phyloP scores from a whole-genome alignment of 2,329 filamentous ascomycete species.

The Cladosporium sp. region DNA sequence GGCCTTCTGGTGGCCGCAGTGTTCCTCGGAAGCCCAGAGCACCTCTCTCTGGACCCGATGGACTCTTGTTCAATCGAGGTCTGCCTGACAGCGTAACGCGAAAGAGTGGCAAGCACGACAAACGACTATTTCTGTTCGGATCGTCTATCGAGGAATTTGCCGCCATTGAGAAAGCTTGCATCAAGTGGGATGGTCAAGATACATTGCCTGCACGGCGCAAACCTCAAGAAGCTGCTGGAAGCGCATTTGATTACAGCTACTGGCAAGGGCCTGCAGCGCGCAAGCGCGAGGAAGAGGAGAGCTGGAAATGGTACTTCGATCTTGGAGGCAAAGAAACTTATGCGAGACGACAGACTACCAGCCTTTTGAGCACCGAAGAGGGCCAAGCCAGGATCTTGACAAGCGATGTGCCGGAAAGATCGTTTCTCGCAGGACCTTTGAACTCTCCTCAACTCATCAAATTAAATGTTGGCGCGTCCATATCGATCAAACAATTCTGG shows the following conservation, averaged over 20 bases:
- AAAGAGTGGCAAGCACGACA: slow-evolving; percentile 42
- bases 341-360: slow-evolving; percentile 42
- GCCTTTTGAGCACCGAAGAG: slow-evolving; percentile 39
- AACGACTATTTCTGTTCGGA: slow-evolving; percentile 54
- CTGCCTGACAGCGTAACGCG: slow-evolving; percentile 29
- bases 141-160: slow-evolving; percentile 51
- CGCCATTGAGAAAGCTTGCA: slow-evolving; percentile 49
- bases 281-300: slow-evolving; percentile 46
- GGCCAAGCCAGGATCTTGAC: slow-evolving; percentile 35
- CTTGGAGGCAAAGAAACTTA: slow-evolving; percentile 45
- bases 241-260: slow-evolving; percentile 46
- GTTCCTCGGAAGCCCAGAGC: not conserved
- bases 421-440: slow-evolving; percentile 53
- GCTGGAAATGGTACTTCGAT: slow-evolving; percentile 57
- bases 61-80: slow-evolving; percentile 28
- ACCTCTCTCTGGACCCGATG: slow-evolving; percentile 11
- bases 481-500: slow-evolving; percentile 51
- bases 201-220: slow-evolving; percentile 51
- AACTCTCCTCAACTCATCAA: slow-evolving; percentile 46
- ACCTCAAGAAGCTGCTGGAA: slow-evolving; percentile 33
- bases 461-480: slow-evolving; percentile 43
- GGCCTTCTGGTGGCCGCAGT: not conserved
- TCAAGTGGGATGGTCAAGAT: slow-evolving; percentile 52
- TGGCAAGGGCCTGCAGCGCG: slow-evolving; percentile 41
- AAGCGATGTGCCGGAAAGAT: slow-evolving; percentile 32